phyloP scores from a whole-genome alignment of 2,329 filamentous ascomycete genomes.

The Paracorniculantispora psalliotae region DNA sequence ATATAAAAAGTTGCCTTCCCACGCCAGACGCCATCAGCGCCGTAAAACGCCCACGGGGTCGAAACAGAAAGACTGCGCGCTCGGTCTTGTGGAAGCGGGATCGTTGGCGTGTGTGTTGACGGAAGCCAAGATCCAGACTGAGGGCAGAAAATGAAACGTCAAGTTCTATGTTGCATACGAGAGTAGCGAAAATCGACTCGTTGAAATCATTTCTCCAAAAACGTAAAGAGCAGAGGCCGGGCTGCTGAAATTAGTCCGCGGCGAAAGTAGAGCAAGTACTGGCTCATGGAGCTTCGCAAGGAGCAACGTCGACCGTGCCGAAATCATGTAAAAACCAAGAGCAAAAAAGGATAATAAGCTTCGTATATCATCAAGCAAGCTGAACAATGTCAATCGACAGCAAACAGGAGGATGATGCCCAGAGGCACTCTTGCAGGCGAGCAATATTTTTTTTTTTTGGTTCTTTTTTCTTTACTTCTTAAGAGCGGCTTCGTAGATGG shows the following conservation, averaged over 20 bases:
- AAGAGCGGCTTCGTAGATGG: slow-evolving; percentile 73
- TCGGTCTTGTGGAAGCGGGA: not conserved
- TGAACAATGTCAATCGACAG: not conserved
- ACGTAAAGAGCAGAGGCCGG: not conserved
- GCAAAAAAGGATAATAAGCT: not conserved
- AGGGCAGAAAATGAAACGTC: not conserved
- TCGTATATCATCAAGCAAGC: slow-evolving; percentile 4
- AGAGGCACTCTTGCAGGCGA: not conserved
- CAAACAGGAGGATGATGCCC: not conserved
- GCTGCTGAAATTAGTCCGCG: not conserved
- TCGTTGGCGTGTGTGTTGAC: not conserved
- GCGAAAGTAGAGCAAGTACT: no score
- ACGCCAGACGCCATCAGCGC: slow-evolving; percentile 12
- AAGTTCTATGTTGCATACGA: not conserved
- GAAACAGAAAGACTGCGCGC: slow-evolving; percentile 3
- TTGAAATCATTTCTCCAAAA: not conserved
- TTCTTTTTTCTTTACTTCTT: slow-evolving; percentile 48
- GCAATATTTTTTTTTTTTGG: not conserved
- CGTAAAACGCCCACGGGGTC: slow-evolving; percentile 1
- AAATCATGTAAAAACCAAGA: not conserved
- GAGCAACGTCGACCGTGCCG: not conserved
- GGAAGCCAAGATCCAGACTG: not conserved
- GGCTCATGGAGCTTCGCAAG: not conserved
- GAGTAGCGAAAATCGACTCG: not conserved
- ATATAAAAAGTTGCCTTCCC: not conserved